These are phyloP conservation scores for Eucalyptus shirleyi DNA, from an alignment of 345 rosid species.

Conservation along the genomic window DNA sequence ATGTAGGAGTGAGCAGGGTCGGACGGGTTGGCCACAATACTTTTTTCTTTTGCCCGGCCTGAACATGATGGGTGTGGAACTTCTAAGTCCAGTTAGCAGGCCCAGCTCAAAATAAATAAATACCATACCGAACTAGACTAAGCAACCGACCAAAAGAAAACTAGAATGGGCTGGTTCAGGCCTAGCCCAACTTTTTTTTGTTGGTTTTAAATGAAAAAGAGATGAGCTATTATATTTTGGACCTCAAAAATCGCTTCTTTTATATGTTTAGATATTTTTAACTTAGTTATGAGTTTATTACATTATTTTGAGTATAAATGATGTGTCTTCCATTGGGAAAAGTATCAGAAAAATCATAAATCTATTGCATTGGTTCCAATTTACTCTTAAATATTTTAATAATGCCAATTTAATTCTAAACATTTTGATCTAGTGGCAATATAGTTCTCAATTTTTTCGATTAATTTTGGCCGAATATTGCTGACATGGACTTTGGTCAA, in stretches of 20 bases:
- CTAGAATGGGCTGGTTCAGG: neutral
- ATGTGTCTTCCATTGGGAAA: rapidly evolving
- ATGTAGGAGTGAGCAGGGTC: rapidly evolving
- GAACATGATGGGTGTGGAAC: no score
- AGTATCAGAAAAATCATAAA: rapidly evolving
- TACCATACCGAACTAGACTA: no score
- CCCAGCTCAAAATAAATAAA: no score
- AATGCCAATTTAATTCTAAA: rapidly evolving
- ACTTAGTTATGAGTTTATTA: neutral
- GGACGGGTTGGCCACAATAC: rapidly evolving
- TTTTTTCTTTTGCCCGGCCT: neutral
- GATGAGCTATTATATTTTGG: neutral
- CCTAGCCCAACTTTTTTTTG: neutral
- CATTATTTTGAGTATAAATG: neutral
- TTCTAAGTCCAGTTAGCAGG: no score
- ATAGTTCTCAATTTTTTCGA: no score
- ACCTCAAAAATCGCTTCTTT: neutral
- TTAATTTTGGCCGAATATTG: rapidly evolving
- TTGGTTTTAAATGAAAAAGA: neutral
- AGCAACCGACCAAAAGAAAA: no score
- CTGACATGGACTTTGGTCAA: rapidly evolving
- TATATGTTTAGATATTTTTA: no score
- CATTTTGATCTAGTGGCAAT: no score
- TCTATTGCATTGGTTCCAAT: rapidly evolving
- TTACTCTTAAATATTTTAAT: no score